Conservation (phyloP, 2,329 filamentous ascomycete genomes). For the Colletotrichum musae region DNA sequence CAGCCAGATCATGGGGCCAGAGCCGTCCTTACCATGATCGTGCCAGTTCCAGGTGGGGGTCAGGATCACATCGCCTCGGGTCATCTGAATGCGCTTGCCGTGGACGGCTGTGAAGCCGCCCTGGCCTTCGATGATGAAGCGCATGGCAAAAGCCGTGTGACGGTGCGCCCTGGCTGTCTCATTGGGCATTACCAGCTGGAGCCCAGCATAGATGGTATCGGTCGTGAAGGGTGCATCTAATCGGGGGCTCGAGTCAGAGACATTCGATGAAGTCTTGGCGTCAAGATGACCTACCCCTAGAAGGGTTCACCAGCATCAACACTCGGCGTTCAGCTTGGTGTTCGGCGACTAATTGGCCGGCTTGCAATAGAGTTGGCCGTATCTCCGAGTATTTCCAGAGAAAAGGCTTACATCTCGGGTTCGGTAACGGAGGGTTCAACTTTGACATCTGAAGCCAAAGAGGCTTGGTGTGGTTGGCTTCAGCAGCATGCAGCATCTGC, state of each 20-base stretch:
- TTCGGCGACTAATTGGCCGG: conserved; percentile 50
- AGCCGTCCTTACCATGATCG: conserved; percentile 69
- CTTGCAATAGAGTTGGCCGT: conserved; percentile 50
- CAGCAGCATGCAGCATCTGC: conserved; percentile 27
- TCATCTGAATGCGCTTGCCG: conserved; percentile 63
- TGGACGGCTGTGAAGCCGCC: conserved; percentile 69
- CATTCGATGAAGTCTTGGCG: conserved; percentile 43
- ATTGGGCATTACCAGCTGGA: conserved; percentile 68
- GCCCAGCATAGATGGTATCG: conserved; percentile 68
- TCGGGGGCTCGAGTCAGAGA: conserved; percentile 1
- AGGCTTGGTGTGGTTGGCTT: conserved; percentile 47
- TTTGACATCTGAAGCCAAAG: conserved; percentile 61
- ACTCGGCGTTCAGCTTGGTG: conserved; percentile 55
- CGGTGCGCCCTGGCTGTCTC: conserved; percentile 67
- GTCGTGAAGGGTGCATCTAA: conserved; percentile 66
- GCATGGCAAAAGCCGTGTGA: conserved; percentile 67
- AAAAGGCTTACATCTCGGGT: conserved; percentile 55
- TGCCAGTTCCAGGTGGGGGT: conserved; percentile 71
- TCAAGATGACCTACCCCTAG: conserved; percentile 45
- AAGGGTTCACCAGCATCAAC: conserved; percentile 55
- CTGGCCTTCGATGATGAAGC: conserved; percentile 69
- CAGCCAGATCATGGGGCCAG: conserved; percentile 69
- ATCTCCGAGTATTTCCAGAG: conserved; percentile 52
- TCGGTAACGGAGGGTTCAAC: conserved; percentile 60
- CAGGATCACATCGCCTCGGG: conserved; percentile 66